Conservation (phyloP, 1,284 basidiomycete genomes). For the Moniliophthora roreri region DNA sequence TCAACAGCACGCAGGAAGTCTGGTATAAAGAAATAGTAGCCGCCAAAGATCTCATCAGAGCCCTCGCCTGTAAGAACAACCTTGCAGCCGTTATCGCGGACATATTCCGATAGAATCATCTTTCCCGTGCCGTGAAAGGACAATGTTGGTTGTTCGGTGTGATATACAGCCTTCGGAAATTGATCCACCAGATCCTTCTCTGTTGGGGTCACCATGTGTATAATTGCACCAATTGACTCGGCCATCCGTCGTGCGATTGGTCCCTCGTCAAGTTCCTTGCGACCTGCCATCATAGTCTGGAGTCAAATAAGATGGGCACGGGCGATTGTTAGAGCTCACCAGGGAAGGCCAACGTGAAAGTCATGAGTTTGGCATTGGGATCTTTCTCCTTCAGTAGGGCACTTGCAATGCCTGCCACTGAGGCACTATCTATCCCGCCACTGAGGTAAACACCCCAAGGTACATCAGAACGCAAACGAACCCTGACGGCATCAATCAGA, state of each 20-base stretch:
- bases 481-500: slow-evolving; percentile 11
- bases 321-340: not conserved
- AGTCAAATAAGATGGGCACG: not conserved
- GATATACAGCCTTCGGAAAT: slow-evolving; percentile 17
- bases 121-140: slow-evolving; percentile 17
- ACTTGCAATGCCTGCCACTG: slow-evolving; percentile 17
- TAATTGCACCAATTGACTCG: slow-evolving; percentile 16
- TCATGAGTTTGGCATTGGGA: slow-evolving; percentile 6
- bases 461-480: slow-evolving; percentile 14
- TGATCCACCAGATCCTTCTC: slow-evolving; percentile 16
- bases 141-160: slow-evolving; percentile 14
- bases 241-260: slow-evolving; percentile 16
- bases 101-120: slow-evolving; percentile 15
- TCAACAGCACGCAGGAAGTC: slow-evolving; percentile 19
- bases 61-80: slow-evolving; percentile 21
- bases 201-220: slow-evolving; percentile 12
- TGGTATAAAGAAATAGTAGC: slow-evolving; percentile 14
- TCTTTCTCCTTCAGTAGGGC: slow-evolving; percentile 11
- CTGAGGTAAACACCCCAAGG: slow-evolving; percentile 18
- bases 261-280: slow-evolving; percentile 11
- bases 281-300: not conserved
- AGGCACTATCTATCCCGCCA: slow-evolving; percentile 20
- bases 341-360: slow-evolving; percentile 14
- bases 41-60: slow-evolving; percentile 20
- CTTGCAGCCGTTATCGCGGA: slow-evolving; percentile 17